Base-by-base conservation (phyloP, 129 eudicot species). In the Flaveria brownii region DNA sequence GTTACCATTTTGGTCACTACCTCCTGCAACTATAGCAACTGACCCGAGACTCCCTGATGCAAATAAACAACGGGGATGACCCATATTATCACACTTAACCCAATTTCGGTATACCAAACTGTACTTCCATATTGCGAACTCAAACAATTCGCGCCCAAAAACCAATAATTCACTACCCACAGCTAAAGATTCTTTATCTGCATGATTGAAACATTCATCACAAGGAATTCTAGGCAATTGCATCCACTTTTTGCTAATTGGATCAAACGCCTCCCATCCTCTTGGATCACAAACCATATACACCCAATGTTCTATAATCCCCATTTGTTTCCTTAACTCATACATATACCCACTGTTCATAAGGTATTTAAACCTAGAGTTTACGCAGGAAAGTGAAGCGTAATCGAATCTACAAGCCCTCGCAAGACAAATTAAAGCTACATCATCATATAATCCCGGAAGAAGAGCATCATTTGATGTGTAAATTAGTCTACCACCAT, bases 191-290 rank as follows among this genome's bases (percentile, higher is more conserved):
- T 90, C 92, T 36, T 90, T 86, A 65, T 86, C 91, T 14, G 88
- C 91, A 30, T 78, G 77, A 76, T 83, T 81, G 57, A 89, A 89
- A 67, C 89, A 87, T 52, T 87, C 91, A 42, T 89, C 96, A 71
- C 92, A 87, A 2, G 88, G 92, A 41, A 90, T 87, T 52, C 49
- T 87, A 1, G 88, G 88, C 80, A 90, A 56, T 20, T 86, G 66
- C 85, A 86, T 82, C 96, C 96, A 90, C 63, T 80, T 84, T 4
- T 86, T 82, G 15, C 89, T 69, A 45, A 65, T 63, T 0, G 92
- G 89, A 82, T 87, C 87, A 49, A 85, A 90, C 20, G 87, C 92
- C 67, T 90, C 96, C 96, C 96, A 90, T 33, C 85, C 92, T 73
- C 88, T 80, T 0, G 89, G 96, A 72, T 87, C 90, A 82, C 96